These are phyloP conservation scores for Calonectria hongkongensis DNA, from an alignment of 2,329 filamentous ascomycete species.

Conservation along the genomic window DNA sequence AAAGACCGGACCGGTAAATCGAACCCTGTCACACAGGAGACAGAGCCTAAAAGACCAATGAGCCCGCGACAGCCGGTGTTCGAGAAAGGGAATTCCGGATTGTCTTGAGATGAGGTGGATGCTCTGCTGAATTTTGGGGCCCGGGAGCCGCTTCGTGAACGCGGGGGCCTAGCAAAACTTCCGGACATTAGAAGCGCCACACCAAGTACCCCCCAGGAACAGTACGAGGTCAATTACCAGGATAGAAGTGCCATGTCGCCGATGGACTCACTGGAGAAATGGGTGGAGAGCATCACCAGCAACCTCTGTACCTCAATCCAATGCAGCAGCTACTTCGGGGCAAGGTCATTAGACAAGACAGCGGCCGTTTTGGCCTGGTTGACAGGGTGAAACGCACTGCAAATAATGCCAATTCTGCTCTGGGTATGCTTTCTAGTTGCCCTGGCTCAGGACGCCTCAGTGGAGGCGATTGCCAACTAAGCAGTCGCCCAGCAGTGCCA, in stretches of 20 bases:
- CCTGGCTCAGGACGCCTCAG: slow-evolving; percentile 20
- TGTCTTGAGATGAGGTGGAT: slow-evolving; percentile 3
- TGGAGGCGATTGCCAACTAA: slow-evolving; percentile 18
- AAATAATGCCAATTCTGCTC: background rate
- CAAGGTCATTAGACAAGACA: background rate
- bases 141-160: slow-evolving; percentile 15
- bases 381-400: background rate
- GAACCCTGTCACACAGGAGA: background rate
- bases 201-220: background rate
- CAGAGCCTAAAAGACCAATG: background rate
- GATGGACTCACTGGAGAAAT: background rate
- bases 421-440: slow-evolving; percentile 9
- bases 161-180: background rate
- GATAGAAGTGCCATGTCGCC: background rate
- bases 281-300: too few relatives aligned
- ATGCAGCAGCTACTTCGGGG: too few relatives aligned
- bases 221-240: background rate
- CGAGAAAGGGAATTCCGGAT: slow-evolving; percentile 6
- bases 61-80: slow-evolving; percentile 7
- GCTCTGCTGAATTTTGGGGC: slow-evolving; percentile 17
- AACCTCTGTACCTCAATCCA: background rate
- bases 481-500: slow-evolving; percentile 25
- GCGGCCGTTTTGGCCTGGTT: slow-evolving; percentile 18
- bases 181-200: slow-evolving; percentile 5
- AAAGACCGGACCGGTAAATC: background rate